These are phyloP conservation scores for Talaromyces ruber DNA, from an alignment of 495 filamentous ascomycete species.

Conservation along the genomic window DNA sequence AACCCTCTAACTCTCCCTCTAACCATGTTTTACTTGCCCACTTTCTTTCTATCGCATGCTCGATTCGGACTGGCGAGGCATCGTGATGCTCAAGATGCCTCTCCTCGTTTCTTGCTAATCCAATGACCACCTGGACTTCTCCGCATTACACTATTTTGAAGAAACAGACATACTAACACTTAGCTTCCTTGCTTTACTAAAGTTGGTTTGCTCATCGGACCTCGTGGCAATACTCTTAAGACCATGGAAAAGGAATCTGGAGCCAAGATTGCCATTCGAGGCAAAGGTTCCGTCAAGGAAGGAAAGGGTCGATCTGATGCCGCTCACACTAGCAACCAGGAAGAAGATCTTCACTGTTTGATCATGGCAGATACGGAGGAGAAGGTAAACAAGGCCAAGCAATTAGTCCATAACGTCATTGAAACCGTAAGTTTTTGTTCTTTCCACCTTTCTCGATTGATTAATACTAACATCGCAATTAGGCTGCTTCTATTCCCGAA, in stretches of 20 bases:
- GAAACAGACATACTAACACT: slow-evolving; percentile 69
- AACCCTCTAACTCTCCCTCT: slow-evolving; percentile 80
- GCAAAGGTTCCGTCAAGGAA: slow-evolving; percentile 99
- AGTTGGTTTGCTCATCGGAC: slow-evolving; percentile 99
- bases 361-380: slow-evolving; percentile 99
- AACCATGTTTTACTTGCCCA: slow-evolving; percentile 42
- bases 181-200: slow-evolving; percentile 75
- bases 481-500: slow-evolving; percentile 97
- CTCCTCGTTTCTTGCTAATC: slow-evolving; percentile 52
- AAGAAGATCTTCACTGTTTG: slow-evolving; percentile 96
- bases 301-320: slow-evolving; percentile 98
- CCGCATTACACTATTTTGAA: slow-evolving; percentile 12
- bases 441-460: neutral
- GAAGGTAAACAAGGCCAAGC: slow-evolving; percentile 96
- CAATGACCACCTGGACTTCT: slow-evolving; percentile 23
- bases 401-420: slow-evolving; percentile 93
- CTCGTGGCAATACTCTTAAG: slow-evolving; percentile 98
- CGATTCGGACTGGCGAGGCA: slow-evolving; percentile 37
- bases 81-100: slow-evolving; percentile 29
- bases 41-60: slow-evolving; percentile 38
- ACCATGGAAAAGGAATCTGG: slow-evolving; percentile 97
- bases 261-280: slow-evolving; percentile 97
- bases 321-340: slow-evolving; percentile 98
- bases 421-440: slow-evolving; percentile 68
- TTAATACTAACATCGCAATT: neutral